Conservation (phyloP, 129 eudicot species). For the Ambrosia artemisiifolia region DNA sequence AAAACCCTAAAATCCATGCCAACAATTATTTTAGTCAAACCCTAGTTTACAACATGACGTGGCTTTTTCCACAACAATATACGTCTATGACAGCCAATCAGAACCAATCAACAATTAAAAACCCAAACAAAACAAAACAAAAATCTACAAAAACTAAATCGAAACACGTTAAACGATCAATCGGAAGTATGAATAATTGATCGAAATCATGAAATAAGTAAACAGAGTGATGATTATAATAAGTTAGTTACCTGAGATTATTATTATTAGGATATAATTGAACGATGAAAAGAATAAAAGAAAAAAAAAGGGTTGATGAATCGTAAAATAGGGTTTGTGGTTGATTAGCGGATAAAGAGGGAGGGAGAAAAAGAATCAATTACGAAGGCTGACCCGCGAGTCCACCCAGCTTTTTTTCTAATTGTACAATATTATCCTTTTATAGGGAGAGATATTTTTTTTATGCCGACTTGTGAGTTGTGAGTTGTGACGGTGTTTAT, state of each 20-base stretch:
- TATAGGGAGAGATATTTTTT: conserved; percentile 7
- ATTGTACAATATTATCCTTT: not conserved
- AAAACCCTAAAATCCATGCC: conserved; percentile 9
- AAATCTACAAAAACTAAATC: not conserved
- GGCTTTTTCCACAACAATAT: conserved; percentile 3
- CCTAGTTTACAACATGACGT: conserved; percentile 25
- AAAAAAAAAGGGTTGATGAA: not conserved
- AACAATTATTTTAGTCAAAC: conserved; percentile 17
- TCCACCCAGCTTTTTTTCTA: conserved; percentile 15
- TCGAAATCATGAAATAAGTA: not conserved
- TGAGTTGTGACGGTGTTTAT: not conserved
- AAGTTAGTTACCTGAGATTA: conserved; percentile 15
- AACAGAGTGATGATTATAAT: conserved; percentile 14
- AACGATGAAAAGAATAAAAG: not conserved
- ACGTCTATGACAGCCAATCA: not conserved
- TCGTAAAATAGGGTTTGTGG: conserved; percentile 15
- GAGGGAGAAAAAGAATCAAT: not conserved
- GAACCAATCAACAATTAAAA: not conserved
- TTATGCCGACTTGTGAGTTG: conserved; percentile 11
- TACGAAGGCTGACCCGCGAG: conserved; percentile 15
- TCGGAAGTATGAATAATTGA: not conserved
- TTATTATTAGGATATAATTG: not conserved
- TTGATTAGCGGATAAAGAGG: conserved; percentile 14
- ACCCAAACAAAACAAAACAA: not conserved
- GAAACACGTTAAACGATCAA: conserved; percentile 11